Percentiles rank a stretch among this genome's conserved stretches.
Conservation (phyloP, 2,329 filamentous ascomycete species). For the Aspergillus terreus region DNA sequence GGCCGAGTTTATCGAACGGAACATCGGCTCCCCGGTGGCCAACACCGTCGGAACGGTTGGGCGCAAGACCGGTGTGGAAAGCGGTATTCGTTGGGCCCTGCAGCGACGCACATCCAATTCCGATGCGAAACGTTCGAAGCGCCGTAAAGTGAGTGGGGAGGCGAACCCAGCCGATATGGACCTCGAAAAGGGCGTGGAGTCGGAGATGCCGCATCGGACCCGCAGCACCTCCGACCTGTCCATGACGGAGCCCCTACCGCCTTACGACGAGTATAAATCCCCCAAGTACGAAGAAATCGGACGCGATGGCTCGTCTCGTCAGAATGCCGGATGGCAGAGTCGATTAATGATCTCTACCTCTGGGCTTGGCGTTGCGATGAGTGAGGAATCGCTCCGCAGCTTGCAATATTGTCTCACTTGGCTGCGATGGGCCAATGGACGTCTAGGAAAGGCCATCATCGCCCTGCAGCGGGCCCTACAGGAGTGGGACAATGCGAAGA, state of each 20-base stretch:
- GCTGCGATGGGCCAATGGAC: slow-evolving; percentile 76
- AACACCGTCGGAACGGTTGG: slow-evolving; percentile 83
- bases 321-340: slow-evolving; percentile 64
- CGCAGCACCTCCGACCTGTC: slow-evolving; percentile 63
- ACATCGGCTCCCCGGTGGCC: slow-evolving; percentile 74
- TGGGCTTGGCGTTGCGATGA: slow-evolving; percentile 86
- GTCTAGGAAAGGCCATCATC: slow-evolving; percentile 70
- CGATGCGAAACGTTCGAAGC: slow-evolving; percentile 36
- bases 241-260: slow-evolving; percentile 71
- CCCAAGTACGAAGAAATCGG: slow-evolving; percentile 67
- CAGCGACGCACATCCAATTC: slow-evolving; percentile 37
- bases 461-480: slow-evolving; percentile 72
- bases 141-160: slow-evolving; percentile 43
- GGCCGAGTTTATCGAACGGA: slow-evolving; percentile 86
- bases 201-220: slow-evolving; percentile 18
- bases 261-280: slow-evolving; percentile 75
- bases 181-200: slow-evolving; percentile 41
- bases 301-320: slow-evolving; percentile 27
- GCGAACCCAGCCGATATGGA: slow-evolving; percentile 39
- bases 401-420: slow-evolving; percentile 80
- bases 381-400: slow-evolving; percentile 77
- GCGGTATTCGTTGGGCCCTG: slow-evolving; percentile 80
- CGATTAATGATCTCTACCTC: slow-evolving; percentile 87
- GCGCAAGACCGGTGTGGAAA: slow-evolving; percentile 81
- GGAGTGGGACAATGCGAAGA: slow-evolving; percentile 65